Conservation (phyloP, 1,139 yeast genomes). For the Lodderomyces orthopsilosis region DNA sequence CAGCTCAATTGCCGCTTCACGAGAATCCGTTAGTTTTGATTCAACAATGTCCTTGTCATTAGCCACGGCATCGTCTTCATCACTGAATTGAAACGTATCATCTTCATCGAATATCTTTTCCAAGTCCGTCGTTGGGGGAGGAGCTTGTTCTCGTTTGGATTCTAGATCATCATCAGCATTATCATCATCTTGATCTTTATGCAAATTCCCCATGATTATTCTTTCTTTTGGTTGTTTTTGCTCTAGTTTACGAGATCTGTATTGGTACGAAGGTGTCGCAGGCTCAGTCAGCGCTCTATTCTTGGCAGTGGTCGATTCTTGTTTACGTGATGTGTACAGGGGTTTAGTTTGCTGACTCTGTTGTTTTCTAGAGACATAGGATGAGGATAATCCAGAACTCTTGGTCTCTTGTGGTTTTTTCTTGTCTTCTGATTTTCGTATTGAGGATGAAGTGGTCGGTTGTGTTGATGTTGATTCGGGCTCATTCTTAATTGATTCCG, state of each 20-base stretch:
- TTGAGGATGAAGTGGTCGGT: conserved; percentile 1
- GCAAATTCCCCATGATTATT: conserved; percentile 1
- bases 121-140: conserved; percentile 15
- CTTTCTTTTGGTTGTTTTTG: conserved; percentile 33
- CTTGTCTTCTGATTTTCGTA: conserved; percentile 2
- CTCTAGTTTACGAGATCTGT: conserved; percentile 39
- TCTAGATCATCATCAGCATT: conserved; percentile 11
- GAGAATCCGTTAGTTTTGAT: neutral
- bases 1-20: neutral
- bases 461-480: conserved; percentile 4
- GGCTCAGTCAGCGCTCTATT: conserved; percentile 16
- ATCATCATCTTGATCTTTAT: conserved; percentile 6
- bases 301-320: conserved; percentile 11
- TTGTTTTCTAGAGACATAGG: conserved; percentile 29
- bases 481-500: conserved; percentile 6
- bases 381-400: conserved; percentile 22
- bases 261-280: conserved; percentile 23
- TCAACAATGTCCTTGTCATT: neutral
- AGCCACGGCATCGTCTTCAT: conserved; percentile 12
- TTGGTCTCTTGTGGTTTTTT: conserved; percentile 11
- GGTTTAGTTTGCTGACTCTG: conserved; percentile 12
- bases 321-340: conserved; percentile 23
- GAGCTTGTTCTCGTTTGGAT: conserved; percentile 5
- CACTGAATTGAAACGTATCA: conserved; percentile 17
- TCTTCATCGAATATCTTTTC: conserved; percentile 18